Evolutionary conservation across 2,329 filamentous ascomycete genomes (phyloP), one percentile per base, ranked within the genome.

Genomic region (Trichoderma sp.): DNA sequence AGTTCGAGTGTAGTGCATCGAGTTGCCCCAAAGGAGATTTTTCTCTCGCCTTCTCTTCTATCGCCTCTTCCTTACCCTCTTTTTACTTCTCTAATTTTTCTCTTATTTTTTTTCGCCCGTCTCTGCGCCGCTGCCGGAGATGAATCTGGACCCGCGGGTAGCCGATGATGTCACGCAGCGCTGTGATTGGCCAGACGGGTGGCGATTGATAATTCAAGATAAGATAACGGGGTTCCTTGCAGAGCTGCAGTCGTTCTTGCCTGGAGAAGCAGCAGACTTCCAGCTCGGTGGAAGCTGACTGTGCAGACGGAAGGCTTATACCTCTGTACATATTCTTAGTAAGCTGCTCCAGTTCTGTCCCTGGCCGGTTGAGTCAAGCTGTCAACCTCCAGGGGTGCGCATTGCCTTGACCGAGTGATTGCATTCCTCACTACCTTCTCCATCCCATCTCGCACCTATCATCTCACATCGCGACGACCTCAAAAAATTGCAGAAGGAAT

Each of bases 71-170:
- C 2, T 30, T 30, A 28, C 28, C 28, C 28, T 26, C 52, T 26
- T 7, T 7, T 28, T 7, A 15, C 24, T 26, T 24, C 48, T 17
- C 28, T 51, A 26, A 26, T n/a, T n/a, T 60, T 60, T 43, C 30
- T 47, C 24, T 60, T 21, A 21, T 47, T 55, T 39, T 26, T 50
- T 48, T 28, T 21, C 17, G 19, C 30, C 51, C 52, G 54, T 45
- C 62, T 64, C 52, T 54, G 34, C 55, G 63, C 57, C 64, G 58
- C 45, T 41, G 64, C 57, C 57, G 58, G 58, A 63, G 59, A 63
- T 63, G 58, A 66, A 63, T 64, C 41, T 58, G 47, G 50, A 21
- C 26, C 52, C 65, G 65, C 21, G n/a, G 17, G 55, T 67, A 67
- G 48, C 65, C 65, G 65, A 50, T 65, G 54, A 61, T 65, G 56